These are phyloP conservation scores for Mucor plumbeus DNA, from an alignment of 371 early-diverging fungal genomes.

Conservation along the genomic window DNA sequence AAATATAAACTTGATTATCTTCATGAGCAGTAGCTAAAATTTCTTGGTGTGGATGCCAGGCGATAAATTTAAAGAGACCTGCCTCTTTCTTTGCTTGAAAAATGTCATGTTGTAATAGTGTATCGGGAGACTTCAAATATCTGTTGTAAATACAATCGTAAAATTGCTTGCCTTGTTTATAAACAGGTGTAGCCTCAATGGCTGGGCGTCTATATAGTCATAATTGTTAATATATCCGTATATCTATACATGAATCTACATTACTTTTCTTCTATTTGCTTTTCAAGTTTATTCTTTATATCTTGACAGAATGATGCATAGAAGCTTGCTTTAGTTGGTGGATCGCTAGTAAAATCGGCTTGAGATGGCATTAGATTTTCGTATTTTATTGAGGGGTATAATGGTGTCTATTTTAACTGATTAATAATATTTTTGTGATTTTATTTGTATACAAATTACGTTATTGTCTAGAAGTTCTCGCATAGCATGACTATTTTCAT, in stretches of 20 bases:
- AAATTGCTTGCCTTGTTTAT: conserved; percentile 16
- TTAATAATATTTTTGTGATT: neutral
- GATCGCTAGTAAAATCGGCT: conserved; percentile 11
- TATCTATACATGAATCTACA: too few species aligned
- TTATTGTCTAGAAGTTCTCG: conserved; percentile 11
- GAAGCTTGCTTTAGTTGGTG: neutral
- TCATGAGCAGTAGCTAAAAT: conserved; percentile 56
- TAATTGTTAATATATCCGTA: too few species aligned
- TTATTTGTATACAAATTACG: neutral
- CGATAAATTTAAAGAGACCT: conserved; percentile 30
- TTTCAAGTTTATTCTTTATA: neutral
- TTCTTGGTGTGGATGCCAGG: conserved; percentile 63
- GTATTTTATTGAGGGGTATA: conserved; percentile 32
- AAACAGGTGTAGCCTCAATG: conserved; percentile 17
- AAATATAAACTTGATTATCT: conserved; percentile 55
- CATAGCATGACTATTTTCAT: conserved; percentile 7
- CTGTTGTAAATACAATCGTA: conserved; percentile 11
- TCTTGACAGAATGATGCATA: conserved; percentile 11
- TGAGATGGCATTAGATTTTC: neutral
- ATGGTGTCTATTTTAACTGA: conserved; percentile 10
- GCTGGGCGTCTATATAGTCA: neutral
- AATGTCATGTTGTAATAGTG: conserved; percentile 1
- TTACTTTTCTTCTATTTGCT: conserved; percentile 24
- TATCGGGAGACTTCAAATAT: neutral
- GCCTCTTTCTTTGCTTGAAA: conserved; percentile 12